phyloP scores from a whole-genome alignment of 768 basidiomycete species.

The Suillus weaverae region DNA sequence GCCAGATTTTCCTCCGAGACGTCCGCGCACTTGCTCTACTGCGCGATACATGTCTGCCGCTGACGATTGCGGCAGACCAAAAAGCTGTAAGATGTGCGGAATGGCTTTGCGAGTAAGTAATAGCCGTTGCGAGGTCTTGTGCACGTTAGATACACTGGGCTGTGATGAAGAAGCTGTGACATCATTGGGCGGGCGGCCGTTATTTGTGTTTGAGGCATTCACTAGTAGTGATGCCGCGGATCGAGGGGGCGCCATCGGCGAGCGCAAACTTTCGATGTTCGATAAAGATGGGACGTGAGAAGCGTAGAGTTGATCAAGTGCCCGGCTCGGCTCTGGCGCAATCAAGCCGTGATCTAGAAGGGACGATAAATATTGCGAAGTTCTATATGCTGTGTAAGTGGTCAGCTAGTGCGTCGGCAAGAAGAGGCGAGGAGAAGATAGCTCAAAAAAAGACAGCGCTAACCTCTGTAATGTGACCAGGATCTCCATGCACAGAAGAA shows the following conservation, averaged over 20 bases:
- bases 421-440: neutral
- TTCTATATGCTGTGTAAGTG: constrained; percentile 55
- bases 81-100: constrained; percentile 46
- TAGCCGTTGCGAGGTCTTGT: constrained; percentile 28
- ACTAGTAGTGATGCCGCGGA: neutral
- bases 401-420: neutral
- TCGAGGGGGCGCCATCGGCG: constrained; percentile 7
- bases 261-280: constrained; percentile 12
- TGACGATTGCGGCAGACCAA: constrained; percentile 46
- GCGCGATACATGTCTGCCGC: constrained; percentile 60
- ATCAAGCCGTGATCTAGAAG: constrained; percentile 59
- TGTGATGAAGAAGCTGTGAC: neutral
- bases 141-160: constrained; percentile 6
- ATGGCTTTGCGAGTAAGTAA: constrained; percentile 56
- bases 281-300: constrained; percentile 24
- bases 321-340: constrained; percentile 51
- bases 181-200: neutral
- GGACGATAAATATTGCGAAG: constrained; percentile 64
- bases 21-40: constrained; percentile 52
- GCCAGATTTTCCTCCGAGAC: constrained; percentile 24
- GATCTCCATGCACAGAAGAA: constrained; percentile 86
- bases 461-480: constrained; percentile 84
- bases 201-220: neutral
- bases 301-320: constrained; percentile 59
- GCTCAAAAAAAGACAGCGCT: constrained; percentile 10